These are phyloP conservation scores for Phytopythium boreale DNA, from an alignment of 352 stramenopile species.

Conservation along the genomic window DNA sequence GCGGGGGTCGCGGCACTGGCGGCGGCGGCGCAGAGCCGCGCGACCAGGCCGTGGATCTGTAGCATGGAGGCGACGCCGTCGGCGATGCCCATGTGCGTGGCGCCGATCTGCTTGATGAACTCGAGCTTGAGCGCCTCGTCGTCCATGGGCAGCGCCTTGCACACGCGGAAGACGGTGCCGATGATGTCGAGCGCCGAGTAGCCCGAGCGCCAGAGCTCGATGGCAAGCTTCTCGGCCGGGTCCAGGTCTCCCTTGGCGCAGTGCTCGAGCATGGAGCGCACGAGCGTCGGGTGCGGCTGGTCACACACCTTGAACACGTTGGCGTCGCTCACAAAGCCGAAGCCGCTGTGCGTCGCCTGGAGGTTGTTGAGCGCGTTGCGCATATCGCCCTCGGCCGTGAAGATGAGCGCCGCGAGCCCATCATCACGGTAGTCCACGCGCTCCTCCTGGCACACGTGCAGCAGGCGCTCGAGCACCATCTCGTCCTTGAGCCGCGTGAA, in stretches of 20 bases:
- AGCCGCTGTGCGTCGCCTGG: conserved; percentile 95
- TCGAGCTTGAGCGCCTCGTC: conserved; percentile 85
- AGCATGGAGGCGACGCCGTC: conserved; percentile 90
- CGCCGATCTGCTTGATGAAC: conserved; percentile 89
- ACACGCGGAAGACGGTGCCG: conserved; percentile 96
- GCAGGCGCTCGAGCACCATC: conserved; percentile 93
- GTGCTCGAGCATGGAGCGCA: conserved; percentile 60
- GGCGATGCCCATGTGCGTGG: conserved; percentile 94
- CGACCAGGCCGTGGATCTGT: conserved; percentile 94
- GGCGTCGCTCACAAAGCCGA: conserved; percentile 93
- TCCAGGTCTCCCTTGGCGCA: conserved; percentile 86
- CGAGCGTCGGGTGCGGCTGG: conserved; percentile 92
- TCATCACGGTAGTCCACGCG: conserved; percentile 85
- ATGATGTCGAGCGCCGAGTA: conserved; percentile 98
- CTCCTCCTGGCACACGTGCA: conserved; percentile 94
- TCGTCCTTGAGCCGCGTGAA: conserved; percentile 95
- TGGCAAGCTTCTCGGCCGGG: conserved; percentile 70
- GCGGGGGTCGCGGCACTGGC: conserved; percentile 19
- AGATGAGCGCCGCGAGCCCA: conserved; percentile 97
- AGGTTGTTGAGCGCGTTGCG: conserved; percentile 99
- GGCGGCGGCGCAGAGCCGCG: conserved; percentile 57
- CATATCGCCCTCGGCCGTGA: conserved; percentile 99
- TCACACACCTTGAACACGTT: conserved; percentile 97
- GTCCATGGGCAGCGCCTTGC: conserved; percentile 81
- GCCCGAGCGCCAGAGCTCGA: conserved; percentile 77